Percentiles rank a stretch among this genome's conserved stretches.
Conservation (phyloP, 1,139 yeast genomes). For the Hansenula anomala region DNA sequence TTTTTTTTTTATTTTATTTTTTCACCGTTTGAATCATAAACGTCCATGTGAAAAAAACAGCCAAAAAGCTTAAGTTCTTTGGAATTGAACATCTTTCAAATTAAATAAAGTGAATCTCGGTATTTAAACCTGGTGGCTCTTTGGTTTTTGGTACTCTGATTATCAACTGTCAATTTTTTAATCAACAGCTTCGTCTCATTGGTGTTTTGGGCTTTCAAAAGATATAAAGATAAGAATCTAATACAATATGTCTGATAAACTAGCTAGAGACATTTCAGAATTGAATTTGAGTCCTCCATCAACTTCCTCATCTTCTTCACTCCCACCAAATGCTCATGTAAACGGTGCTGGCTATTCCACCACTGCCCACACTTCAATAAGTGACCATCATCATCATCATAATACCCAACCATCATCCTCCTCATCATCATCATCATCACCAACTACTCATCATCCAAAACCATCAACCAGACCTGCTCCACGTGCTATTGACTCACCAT, state of each 20-base stretch:
- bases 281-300: neutral
- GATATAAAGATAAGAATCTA: neutral
- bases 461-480: conserved; percentile 2
- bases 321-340: conserved; percentile 9
- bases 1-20: no score
- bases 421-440: conserved; percentile 1
- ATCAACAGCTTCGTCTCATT: no score
- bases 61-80: no score
- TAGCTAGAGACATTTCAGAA: conserved; percentile 11
- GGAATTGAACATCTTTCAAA: no score
- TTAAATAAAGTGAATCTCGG: no score
- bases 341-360: conserved; percentile 18
- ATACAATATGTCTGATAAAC: conserved; percentile 10
- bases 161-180: no score
- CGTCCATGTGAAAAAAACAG: no score
- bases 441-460: conserved; percentile 10
- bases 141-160: no score
- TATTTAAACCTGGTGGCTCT: no score
- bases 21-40: no score
- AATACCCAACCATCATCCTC: conserved; percentile 8
- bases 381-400: conserved; percentile 4
- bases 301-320: neutral
- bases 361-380: conserved; percentile 13
- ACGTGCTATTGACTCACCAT: conserved; percentile 31
- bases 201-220: no score